Conservation (phyloP, 1,284 basidiomycete genomes). For the Ustilago nuda region DNA sequence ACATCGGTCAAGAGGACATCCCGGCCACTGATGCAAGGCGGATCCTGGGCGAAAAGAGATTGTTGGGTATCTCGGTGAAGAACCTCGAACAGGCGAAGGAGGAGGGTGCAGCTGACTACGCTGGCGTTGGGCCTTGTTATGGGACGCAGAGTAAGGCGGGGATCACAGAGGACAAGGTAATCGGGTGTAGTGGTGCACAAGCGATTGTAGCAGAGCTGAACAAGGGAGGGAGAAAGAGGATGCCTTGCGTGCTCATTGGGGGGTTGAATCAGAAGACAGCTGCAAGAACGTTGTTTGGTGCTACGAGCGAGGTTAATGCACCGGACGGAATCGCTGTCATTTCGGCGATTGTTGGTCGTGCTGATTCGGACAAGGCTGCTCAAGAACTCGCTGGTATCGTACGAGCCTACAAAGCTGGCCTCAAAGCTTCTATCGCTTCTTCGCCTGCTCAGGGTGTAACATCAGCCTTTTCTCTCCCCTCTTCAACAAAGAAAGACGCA, state of each 20-base stretch:
- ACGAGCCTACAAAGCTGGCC: conserved; percentile 66
- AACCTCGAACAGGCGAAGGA: conserved; percentile 69
- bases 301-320: conserved; percentile 31
- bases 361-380: conserved; percentile 76
- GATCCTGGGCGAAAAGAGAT: conserved; percentile 76
- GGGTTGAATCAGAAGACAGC: conserved; percentile 64
- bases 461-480: conserved; percentile 28
- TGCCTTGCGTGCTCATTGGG: conserved; percentile 66
- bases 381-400: conserved; percentile 67
- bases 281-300: conserved; percentile 57
- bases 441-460: conserved; percentile 16
- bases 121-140: conserved; percentile 79
- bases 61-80: conserved; percentile 86
- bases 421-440: conserved; percentile 22
- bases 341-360: conserved; percentile 83
- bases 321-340: conserved; percentile 84
- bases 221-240: conserved; percentile 8
- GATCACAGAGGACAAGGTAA: conserved; percentile 61
- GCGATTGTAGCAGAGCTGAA: conserved; percentile 48
- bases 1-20: conserved; percentile 92
- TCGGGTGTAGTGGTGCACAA: conserved; percentile 52
- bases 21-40: conserved; percentile 76
- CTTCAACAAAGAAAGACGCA: conserved; percentile 3
- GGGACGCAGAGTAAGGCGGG: conserved; percentile 69
- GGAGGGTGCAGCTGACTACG: conserved; percentile 76